Evolutionary conservation across 2,329 filamentous ascomycete genomes (phyloP).

Genomic region (Curvularia hawaiiensis): DNA sequence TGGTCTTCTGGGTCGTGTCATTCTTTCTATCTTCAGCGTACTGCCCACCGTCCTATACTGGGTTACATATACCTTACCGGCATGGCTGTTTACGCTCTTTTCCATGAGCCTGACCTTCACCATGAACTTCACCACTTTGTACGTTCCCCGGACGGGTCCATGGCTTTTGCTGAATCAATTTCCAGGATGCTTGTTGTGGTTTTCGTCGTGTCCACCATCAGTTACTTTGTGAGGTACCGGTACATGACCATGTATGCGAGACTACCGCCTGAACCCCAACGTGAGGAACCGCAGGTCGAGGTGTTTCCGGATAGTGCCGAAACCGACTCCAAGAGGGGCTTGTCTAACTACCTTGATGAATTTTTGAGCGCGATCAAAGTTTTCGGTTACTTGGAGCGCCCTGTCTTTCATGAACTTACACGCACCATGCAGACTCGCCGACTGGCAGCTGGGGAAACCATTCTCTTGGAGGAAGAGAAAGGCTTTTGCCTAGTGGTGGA

Average conservation of each 20-base stretch:
- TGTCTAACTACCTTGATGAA: slow-evolving; percentile 97
- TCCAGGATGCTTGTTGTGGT: slow-evolving; percentile 67
- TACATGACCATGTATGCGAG: slow-evolving; percentile 97
- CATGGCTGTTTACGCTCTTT: slow-evolving; percentile 85
- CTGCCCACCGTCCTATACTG: slow-evolving; percentile 72
- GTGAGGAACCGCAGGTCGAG: slow-evolving; percentile 94
- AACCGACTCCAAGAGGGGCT: slow-evolving; percentile 83
- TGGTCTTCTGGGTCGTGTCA: slow-evolving; percentile 55
- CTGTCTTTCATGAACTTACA: slow-evolving; percentile 97
- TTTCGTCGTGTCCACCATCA: slow-evolving; percentile 79
- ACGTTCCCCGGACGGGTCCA: slow-evolving; percentile 45
- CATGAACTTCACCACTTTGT: slow-evolving; percentile 98
- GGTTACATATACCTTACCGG: slow-evolving; percentile 83
- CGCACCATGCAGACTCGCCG: slow-evolving; percentile 98
- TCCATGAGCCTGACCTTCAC: slow-evolving; percentile 95
- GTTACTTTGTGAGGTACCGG: slow-evolving; percentile 93
- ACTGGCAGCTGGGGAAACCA: slow-evolving; percentile 91
- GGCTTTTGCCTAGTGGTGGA: slow-evolving; percentile 98
- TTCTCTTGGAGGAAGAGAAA: slow-evolving; percentile 95
- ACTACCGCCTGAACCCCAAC: slow-evolving; percentile 89
- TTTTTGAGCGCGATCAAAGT: slow-evolving; percentile 99
- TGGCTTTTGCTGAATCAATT: slow-evolving; percentile 31
- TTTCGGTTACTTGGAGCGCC: slow-evolving; percentile 94
- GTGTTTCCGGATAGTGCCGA: slow-evolving; percentile 93
- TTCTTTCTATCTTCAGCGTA: slow-evolving; percentile 57